phyloP scores from a whole-genome alignment of 495 filamentous ascomycete species.

The Penicillium steckii region DNA sequence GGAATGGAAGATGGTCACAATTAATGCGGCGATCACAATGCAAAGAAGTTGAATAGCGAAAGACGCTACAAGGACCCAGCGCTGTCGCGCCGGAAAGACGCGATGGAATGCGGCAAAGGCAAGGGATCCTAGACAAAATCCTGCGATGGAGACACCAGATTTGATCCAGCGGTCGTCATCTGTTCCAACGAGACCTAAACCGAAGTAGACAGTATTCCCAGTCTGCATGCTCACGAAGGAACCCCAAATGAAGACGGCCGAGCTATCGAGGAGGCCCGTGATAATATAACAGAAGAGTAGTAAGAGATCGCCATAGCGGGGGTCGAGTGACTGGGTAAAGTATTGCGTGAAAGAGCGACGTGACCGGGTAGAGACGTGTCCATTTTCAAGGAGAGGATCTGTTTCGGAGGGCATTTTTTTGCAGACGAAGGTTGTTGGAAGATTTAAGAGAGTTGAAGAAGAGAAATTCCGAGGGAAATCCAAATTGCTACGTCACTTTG shows the following conservation, averaged over 20 bases:
- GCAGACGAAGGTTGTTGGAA: background rate
- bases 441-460: background rate
- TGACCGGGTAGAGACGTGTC: background rate
- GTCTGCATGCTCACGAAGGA: slow-evolving; percentile 81
- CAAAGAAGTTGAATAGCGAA: slow-evolving; percentile 55
- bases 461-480: too few species aligned
- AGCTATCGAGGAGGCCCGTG: slow-evolving; percentile 72
- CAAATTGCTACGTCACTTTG: too few species aligned
- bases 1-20: slow-evolving; percentile 49
- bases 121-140: slow-evolving; percentile 66
- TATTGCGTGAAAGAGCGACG: background rate
- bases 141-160: slow-evolving; percentile 59
- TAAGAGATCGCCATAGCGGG: slow-evolving; percentile 57
- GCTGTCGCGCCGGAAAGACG: slow-evolving; percentile 46
- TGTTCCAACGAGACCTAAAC: slow-evolving; percentile 59
- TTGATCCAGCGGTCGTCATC: slow-evolving; percentile 55
- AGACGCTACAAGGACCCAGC: slow-evolving; percentile 62
- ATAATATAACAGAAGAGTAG: slow-evolving; percentile 68
- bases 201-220: slow-evolving; percentile 75
- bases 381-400: background rate
- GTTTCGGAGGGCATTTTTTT: background rate
- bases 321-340: slow-evolving; percentile 31
- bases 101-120: slow-evolving; percentile 64
- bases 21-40: slow-evolving; percentile 54
- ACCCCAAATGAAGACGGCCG: slow-evolving; percentile 70